A percentile compares a stretch with the other conserved stretches of the same genome.
Evolutionary conservation across 768 basidiomycete species (phyloP).

Genomic region (Tulasnella sp.): DNA sequence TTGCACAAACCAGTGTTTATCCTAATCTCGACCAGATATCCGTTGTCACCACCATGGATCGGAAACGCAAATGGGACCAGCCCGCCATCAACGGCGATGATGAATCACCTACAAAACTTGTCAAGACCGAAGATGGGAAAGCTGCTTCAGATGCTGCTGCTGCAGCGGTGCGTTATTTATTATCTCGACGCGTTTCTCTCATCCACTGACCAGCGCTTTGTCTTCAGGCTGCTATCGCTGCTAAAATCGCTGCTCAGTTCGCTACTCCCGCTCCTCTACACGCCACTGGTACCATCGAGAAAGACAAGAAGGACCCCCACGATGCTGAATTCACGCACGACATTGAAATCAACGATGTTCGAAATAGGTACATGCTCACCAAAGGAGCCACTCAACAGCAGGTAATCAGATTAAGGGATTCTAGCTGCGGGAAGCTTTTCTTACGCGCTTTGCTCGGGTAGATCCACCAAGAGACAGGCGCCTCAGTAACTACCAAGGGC

Average conservation of each 20-base stretch:
- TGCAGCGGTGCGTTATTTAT: constrained; percentile 34
- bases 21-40: neutral
- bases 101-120: constrained; percentile 34
- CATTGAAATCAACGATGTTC: constrained; percentile 93
- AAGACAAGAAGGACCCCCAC: constrained; percentile 45
- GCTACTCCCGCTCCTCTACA: constrained; percentile 31
- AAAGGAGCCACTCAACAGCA: constrained; percentile 87
- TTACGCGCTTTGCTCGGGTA: constrained; percentile 25
- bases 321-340: constrained; percentile 79
- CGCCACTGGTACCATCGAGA: constrained; percentile 34
- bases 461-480: constrained; percentile 90
- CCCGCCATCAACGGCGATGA: constrained; percentile 40
- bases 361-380: constrained; percentile 90
- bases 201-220: neutral
- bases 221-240: constrained; percentile 64
- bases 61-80: constrained; percentile 73
- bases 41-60: constrained; percentile 3
- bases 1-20: neutral
- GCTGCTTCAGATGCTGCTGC: constrained; percentile 62
- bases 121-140: constrained; percentile 42
- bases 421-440: constrained; percentile 3
- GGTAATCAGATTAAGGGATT: constrained; percentile 33
- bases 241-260: constrained; percentile 89
- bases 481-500: constrained; percentile 86
- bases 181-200: neutral